phyloP scores from a whole-genome alignment of 331 rosid species.

The Telfairia occidentalis region DNA sequence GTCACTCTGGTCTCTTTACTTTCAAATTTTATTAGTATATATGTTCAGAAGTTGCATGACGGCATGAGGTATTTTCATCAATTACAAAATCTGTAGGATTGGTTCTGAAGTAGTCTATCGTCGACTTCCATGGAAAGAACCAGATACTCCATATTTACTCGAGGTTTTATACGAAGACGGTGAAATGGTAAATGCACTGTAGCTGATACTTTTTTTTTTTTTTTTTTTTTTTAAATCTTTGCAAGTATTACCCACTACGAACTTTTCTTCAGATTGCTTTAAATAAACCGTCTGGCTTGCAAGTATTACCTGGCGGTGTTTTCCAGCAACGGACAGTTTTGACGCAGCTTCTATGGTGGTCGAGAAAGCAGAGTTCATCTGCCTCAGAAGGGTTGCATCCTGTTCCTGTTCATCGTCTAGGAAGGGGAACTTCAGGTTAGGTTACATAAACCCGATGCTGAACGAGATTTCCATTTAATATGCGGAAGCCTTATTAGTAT shows the following conservation, averaged over 20 bases:
- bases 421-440: conserved; percentile 96
- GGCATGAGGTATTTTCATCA: conserved; percentile 3
- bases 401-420: conserved; percentile 87
- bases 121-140: conserved; percentile 87
- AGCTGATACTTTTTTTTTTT: not conserved
- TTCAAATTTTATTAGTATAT: not conserved
- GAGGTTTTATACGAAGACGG: conserved; percentile 62
- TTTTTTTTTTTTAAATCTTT: no score
- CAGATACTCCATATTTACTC: conserved; percentile 52
- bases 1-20: not conserved
- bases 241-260: no score
- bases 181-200: conserved; percentile 46
- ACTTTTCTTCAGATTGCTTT: conserved; percentile 56
- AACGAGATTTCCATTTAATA: not conserved
- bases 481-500: not conserved
- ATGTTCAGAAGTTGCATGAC: not conserved
- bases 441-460: not conserved
- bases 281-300: conserved; percentile 81
- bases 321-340: conserved; percentile 91
- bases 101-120: conserved; percentile 62
- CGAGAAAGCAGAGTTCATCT: conserved; percentile 28
- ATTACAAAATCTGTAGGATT: conserved; percentile 22
- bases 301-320: conserved; percentile 92
- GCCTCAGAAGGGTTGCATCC: conserved; percentile 33
- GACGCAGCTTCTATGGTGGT: conserved; percentile 61